Base-by-base conservation (phyloP, 2,329 filamentous ascomycete species). In the Colletotrichum filicis region DNA sequence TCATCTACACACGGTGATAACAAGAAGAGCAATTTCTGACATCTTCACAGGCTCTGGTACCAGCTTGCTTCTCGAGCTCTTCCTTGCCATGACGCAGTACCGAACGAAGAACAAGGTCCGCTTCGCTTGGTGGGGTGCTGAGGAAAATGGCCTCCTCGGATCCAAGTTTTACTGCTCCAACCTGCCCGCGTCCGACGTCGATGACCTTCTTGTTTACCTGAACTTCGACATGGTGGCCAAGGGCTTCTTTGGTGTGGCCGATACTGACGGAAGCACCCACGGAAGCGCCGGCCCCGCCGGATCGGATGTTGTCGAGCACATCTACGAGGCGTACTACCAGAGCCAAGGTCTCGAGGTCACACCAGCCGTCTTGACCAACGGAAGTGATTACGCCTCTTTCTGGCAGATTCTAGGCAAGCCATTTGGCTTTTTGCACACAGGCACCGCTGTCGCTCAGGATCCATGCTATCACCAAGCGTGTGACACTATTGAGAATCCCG, bases 311-410 rank as follows among this genome's bases (percentile, higher is more conserved):
- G 78, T 82, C 1, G 79, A 82, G 9, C 71, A 80, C n/a, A 77
- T 83, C 11, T 80, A 83, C 62, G 71, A 79, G 3, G 79, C 82
- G 1, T 80, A 80, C 71, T 79, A 84, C 46, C 73, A 71, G 16
- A 52, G 75, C 1, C 75, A 82, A 72, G 81, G 83, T 11, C 79
- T 82, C 22, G 73, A 79, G 14, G 78, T 81, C 0, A 78, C 76
- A 0, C 78, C 78, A 4, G 75, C 76, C 3, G 76, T 76, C 2
- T 65, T 81, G 0, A 79, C 76, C 60, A 89, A 88, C 6, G 87
- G 90, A 62, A 90, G 86, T 12, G 91, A 92, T 77, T 92, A 92
- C 74, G 88, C 87, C 12, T 86, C 88, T 1, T 92, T 92, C 83
- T 83, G 90, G 42, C 83, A 88, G 55, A 82, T 86, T 49, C 87